phyloP scores from a whole-genome alignment of 2,329 filamentous ascomycete species.

The Xylariaceae sp. region DNA sequence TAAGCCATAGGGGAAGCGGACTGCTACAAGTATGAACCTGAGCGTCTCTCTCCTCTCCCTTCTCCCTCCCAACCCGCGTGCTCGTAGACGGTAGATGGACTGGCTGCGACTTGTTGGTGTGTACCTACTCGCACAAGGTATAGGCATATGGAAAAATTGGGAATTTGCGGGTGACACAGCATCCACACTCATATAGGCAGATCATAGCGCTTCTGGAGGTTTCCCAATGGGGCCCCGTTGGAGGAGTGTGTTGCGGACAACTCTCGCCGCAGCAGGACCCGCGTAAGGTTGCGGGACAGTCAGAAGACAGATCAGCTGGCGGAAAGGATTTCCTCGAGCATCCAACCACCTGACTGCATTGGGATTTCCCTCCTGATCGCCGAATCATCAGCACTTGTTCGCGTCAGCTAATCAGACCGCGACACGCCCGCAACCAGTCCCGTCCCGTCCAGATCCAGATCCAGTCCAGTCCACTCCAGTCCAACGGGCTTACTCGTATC shows the following conservation, averaged over 20 bases:
- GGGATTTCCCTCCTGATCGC: conserved; percentile 1
- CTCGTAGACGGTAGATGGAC: neutral
- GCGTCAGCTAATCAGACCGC: conserved; percentile 19
- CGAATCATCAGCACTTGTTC: conserved; percentile 7
- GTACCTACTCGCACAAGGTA: neutral
- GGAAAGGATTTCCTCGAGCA: neutral
- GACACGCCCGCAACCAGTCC: conserved; percentile 14
- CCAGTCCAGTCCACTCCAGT: no score
- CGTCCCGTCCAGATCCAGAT: no score
- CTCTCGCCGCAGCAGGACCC: no score
- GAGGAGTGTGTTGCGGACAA: neutral
- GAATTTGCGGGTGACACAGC: conserved; percentile 14
- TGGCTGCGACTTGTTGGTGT: neutral
- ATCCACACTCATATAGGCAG: neutral
- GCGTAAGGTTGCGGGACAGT: neutral
- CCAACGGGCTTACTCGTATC: no score
- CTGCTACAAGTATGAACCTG: neutral
- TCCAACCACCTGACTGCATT: neutral
- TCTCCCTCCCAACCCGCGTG: no score
- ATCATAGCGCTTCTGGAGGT: neutral
- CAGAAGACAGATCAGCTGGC: conserved; percentile 7
- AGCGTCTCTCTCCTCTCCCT: neutral
- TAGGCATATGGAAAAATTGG: neutral
- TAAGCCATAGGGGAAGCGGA: neutral
- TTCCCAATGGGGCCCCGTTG: no score